A percentile compares a stretch with the other conserved stretches of the same genome.
These are phyloP conservation scores for Pholiota conissans DNA, from an alignment of 768 basidiomycete genomes.

Conservation along the genomic window DNA sequence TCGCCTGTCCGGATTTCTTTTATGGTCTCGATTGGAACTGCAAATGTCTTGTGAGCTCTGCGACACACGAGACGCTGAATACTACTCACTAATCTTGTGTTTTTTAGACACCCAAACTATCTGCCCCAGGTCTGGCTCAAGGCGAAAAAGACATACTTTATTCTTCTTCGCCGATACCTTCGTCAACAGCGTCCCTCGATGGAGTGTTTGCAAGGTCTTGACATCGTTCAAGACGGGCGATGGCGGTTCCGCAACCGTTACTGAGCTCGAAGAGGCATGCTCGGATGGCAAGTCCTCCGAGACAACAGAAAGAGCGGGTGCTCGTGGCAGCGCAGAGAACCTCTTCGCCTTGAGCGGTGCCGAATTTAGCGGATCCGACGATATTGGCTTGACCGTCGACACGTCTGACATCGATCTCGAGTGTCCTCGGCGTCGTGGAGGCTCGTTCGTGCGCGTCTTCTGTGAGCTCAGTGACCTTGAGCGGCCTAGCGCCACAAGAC, in stretches of 20 bases:
- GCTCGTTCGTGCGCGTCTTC: neutral
- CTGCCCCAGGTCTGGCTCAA: slow-evolving; percentile 81
- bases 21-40: slow-evolving; percentile 87
- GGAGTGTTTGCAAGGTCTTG: slow-evolving; percentile 53
- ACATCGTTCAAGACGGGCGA: slow-evolving; percentile 12
- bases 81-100: slow-evolving; percentile 59
- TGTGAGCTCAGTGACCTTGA: neutral
- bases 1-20: slow-evolving; percentile 83
- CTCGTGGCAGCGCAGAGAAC: slow-evolving; percentile 1
- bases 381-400: slow-evolving; percentile 24
- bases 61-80: slow-evolving; percentile 29
- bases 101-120: slow-evolving; percentile 79
- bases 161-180: slow-evolving; percentile 82
- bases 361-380: slow-evolving; percentile 47
- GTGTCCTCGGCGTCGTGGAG: neutral
- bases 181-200: slow-evolving; percentile 71
- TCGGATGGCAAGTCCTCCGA: slow-evolving; percentile 4
- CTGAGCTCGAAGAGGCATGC: neutral
- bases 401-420: slow-evolving; percentile 10
- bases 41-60: neutral
- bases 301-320: slow-evolving; percentile 12
- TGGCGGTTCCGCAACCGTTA: neutral
- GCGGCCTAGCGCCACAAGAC: neutral
- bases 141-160: slow-evolving; percentile 65
- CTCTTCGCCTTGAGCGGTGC: slow-evolving; percentile 29